A percentile compares a stretch with the other conserved stretches of the same genome.
phyloP scores from a whole-genome alignment of 2,329 filamentous ascomycete species.

The Daldinia sp. region DNA sequence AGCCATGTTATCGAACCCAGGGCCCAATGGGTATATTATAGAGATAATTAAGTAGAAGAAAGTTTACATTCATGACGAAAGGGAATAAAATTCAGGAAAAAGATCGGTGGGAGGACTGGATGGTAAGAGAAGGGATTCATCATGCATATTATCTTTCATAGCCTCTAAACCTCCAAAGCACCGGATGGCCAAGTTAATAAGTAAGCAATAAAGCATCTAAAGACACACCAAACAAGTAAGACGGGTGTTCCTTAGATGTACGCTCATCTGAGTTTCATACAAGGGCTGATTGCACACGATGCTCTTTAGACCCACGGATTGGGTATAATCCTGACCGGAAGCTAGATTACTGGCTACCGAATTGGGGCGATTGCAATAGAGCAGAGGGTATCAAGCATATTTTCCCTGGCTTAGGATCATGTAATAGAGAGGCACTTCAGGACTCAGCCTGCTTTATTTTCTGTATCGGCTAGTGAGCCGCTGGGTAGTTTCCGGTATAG shows the following conservation, averaged over 20 bases:
- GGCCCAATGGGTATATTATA: neutral
- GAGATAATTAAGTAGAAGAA: neutral
- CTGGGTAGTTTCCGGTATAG: neutral
- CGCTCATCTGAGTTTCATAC: neutral
- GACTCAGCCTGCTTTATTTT: neutral
- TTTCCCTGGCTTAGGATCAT: neutral
- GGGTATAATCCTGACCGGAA: no score
- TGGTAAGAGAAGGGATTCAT: neutral
- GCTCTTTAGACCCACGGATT: neutral
- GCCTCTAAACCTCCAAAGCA: neutral
- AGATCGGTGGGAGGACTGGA: neutral
- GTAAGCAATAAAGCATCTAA: neutral
- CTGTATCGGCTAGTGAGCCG: neutral
- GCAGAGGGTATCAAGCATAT: neutral
- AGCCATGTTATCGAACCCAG: neutral
- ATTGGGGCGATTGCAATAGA: neutral
- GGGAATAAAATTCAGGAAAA: neutral
- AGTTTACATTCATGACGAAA: neutral
- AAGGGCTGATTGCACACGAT: neutral
- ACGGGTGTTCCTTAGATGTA: neutral
- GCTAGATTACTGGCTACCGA: no score
- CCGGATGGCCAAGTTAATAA: no score
- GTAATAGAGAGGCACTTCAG: neutral
- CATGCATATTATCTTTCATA: neutral
- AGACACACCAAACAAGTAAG: neutral